Evolutionary conservation across 1,284 basidiomycete species (phyloP).

Genomic region (Fomitopsis schrenkii): DNA sequence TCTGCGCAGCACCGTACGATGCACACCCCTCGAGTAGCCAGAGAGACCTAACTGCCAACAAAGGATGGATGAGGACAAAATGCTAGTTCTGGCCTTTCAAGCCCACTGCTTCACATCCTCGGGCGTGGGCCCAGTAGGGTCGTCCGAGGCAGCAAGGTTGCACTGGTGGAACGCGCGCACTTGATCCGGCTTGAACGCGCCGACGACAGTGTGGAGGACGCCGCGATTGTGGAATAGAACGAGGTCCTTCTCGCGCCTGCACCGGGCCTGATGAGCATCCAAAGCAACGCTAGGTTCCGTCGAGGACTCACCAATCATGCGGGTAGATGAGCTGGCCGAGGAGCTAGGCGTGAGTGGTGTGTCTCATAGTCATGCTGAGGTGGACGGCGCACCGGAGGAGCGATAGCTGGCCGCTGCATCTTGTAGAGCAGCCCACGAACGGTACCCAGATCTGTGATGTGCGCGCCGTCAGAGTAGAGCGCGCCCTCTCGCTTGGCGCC

Average conservation of each 20-base stretch:
- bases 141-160: conserved; percentile 58
- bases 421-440: conserved; percentile 71
- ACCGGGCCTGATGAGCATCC: background rate
- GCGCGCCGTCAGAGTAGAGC: conserved; percentile 73
- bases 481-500: conserved; percentile 48
- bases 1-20: background rate
- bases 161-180: conserved; percentile 68
- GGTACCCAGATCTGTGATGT: conserved; percentile 63
- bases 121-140: conserved; percentile 46
- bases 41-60: too few relatives aligned
- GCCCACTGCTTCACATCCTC: conserved; percentile 45
- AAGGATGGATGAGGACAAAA: too few relatives aligned
- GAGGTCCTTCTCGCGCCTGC: conserved; percentile 54
- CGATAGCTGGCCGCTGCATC: conserved; percentile 81
- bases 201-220: conserved; percentile 74
- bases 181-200: conserved; percentile 67
- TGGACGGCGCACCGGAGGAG: conserved; percentile 46
- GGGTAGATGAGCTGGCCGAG: conserved; percentile 50
- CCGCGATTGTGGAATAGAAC: conserved; percentile 74
- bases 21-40: background rate
- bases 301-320: conserved; percentile 50
- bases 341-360: conserved; percentile 4
- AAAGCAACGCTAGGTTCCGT: background rate
- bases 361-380: background rate
- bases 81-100: background rate